Evolutionary conservation across 1,284 basidiomycete genomes (phyloP), one percentile per base, ranked within the genome.

Genomic region (Pseudozyma hubeiensis): DNA sequence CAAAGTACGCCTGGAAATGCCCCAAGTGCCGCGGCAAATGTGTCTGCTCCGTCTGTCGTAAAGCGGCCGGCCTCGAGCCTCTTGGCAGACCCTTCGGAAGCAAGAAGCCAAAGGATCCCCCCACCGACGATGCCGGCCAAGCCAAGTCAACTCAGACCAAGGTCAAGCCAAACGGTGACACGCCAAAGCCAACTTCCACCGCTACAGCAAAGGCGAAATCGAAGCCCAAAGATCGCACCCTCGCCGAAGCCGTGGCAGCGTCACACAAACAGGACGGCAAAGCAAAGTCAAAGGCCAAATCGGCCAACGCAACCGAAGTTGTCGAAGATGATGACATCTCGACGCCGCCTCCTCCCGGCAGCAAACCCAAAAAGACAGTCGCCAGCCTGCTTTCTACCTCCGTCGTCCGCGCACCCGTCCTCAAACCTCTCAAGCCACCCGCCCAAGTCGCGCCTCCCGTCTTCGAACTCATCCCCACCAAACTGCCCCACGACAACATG

Each of bases 1-100:
- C 72, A 24, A 75, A 70, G 37, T 75, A 75, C 34, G 72, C 72
- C 16, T 75, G 65, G 65, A 75, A 75, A 53, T 75, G 72, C 49
- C 72, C 72, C 16, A 53, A 60, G 33, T 75, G 72, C 41, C 62
- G 67, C 17, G 59, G 55, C 40, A 70, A 57, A 33, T 75, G 72
- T 19, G 49, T 19, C 13, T 75, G 72, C 50, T 64, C 66, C 4
- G 53, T 50, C 19, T 75, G 72, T 40, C 66, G 72, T 39, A 70
- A 65, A 54, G 58, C 62, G 0, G 41, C 35, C 5, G 66, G 66
- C 16, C 66, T 70, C 31, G 55, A 59, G 40, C 71, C 65, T 11
- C 45, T 69, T 0, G 71, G 64, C 19, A 62, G 47, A 29, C 66
- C 60, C 49, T 40, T 37, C 11, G 63, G 53, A 19, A 6, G 34